These are phyloP conservation scores for Pseudogymnoascus sp. DNA, from an alignment of 2,329 filamentous ascomycete species.

Conservation along the genomic window DNA sequence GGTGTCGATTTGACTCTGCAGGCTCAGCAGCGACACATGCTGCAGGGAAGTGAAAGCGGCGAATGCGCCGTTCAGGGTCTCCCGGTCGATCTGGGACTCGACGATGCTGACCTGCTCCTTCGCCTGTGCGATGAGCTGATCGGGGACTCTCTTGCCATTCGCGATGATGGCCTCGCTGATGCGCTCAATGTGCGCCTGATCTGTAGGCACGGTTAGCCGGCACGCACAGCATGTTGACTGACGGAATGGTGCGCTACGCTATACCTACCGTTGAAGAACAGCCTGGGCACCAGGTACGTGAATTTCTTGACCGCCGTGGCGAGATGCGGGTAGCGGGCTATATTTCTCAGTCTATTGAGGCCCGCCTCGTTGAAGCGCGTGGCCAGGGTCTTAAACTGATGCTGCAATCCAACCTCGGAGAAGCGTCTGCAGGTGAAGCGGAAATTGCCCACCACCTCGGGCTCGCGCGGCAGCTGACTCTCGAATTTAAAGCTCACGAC, in stretches of 20 bases:
- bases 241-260: background rate
- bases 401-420: conserved; percentile 39
- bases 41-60: conserved; percentile 49
- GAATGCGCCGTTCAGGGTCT: conserved; percentile 19
- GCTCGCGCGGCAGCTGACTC: conserved; percentile 1
- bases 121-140: conserved; percentile 16
- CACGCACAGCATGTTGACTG: background rate
- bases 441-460: conserved; percentile 26
- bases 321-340: conserved; percentile 40
- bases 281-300: conserved; percentile 51
- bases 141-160: background rate
- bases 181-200: conserved; percentile 7
- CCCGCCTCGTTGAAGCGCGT: conserved; percentile 40
- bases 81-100: conserved; percentile 16
- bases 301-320: conserved; percentile 48
- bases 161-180: conserved; percentile 6
- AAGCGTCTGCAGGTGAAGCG: conserved; percentile 41
- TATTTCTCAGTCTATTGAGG: conserved; percentile 38
- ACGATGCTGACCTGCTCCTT: conserved; percentile 21
- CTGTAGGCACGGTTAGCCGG: conserved; percentile 4
- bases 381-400: conserved; percentile 42
- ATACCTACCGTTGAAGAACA: conserved; percentile 45
- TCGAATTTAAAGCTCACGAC: conserved; percentile 5
- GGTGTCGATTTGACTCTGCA: conserved; percentile 51
- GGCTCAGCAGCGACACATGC: conserved; percentile 54